Percentiles rank a stretch among this genome's conserved stretches.
Conservation (phyloP, 2,329 filamentous ascomycete genomes). For the Rhynchosporium secalis region DNA sequence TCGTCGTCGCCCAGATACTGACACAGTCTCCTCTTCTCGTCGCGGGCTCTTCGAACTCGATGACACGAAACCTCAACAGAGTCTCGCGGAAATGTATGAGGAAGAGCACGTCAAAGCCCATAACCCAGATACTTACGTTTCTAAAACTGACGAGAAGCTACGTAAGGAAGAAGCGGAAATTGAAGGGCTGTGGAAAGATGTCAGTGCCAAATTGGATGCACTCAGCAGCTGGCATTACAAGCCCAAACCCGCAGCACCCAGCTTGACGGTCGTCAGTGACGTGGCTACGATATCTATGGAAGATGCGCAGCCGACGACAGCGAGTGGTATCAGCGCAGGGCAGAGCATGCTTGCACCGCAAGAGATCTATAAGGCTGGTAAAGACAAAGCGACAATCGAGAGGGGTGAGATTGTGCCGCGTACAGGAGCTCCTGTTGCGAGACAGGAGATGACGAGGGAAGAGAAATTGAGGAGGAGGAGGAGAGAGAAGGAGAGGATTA, state of each 20-base stretch:
- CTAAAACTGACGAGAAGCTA: constrained; percentile 78
- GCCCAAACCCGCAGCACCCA: constrained; percentile 79
- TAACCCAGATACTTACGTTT: constrained; percentile 77
- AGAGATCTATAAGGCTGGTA: constrained; percentile 84
- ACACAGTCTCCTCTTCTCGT: constrained; percentile 58
- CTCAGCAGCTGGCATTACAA: constrained; percentile 95
- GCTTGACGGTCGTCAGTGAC: constrained; percentile 83
- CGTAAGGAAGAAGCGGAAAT: constrained; percentile 83
- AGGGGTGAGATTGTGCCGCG: constrained; percentile 75
- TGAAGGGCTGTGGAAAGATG: constrained; percentile 76
- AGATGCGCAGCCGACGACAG: constrained; percentile 85
- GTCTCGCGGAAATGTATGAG: constrained; percentile 91
- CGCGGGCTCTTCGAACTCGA: constrained; percentile 73
- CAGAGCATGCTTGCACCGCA: constrained; percentile 85
- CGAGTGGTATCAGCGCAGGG: constrained; percentile 67
- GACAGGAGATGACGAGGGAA: constrained; percentile 85
- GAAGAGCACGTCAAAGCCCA: constrained; percentile 79
- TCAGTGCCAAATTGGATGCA: constrained; percentile 79
- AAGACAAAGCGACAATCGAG: constrained; percentile 54
- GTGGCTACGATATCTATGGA: constrained; percentile 93
- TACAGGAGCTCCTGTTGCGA: constrained; percentile 73
- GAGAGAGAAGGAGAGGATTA: constrained; percentile 81
- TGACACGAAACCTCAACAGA: constrained; percentile 83
- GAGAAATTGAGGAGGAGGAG: constrained; percentile 76
- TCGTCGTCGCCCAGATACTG: constrained; percentile 73